A percentile compares a stretch with the other conserved stretches of the same genome.
These are phyloP conservation scores for Umbelopsis sp. DNA, from an alignment of 192 early-diverging fungal species.

Conservation along the genomic window DNA sequence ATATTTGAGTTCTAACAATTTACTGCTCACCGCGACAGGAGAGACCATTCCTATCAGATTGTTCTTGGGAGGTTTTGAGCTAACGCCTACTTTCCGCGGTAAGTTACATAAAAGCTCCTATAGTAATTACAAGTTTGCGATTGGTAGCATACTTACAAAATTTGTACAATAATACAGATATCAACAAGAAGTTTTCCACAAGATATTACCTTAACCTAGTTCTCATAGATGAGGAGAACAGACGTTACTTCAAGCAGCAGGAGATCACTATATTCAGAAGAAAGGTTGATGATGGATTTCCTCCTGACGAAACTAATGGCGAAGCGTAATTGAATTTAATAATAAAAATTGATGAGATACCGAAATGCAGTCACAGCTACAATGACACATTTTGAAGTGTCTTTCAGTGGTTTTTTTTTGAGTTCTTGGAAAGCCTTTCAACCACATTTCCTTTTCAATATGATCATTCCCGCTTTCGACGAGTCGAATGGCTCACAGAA, in stretches of 20 bases:
- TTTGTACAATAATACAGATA: constrained; percentile 33
- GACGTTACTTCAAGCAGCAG: constrained; percentile 99
- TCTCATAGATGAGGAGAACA: constrained; percentile 97
- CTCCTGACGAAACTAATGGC: constrained; percentile 27
- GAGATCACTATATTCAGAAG: constrained; percentile 87
- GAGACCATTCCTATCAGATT: constrained; percentile 99
- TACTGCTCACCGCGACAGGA: constrained; percentile 37
- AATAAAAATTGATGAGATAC: constrained; percentile 19
- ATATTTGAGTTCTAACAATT: constrained; percentile 3
- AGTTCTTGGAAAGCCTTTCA: not conserved
- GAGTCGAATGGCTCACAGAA: constrained; percentile 10
- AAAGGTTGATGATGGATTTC: constrained; percentile 43
- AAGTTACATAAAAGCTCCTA: not conserved
- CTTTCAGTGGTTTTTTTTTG: not conserved
- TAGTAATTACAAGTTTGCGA: not conserved
- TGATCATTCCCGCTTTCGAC: constrained; percentile 16
- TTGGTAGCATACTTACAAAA: not conserved
- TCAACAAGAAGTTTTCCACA: constrained; percentile 99
- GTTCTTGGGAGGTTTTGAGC: constrained; percentile 95
- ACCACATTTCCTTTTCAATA: not conserved
- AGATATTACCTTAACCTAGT: constrained; percentile 98
- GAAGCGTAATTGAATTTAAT: constrained; percentile 8
- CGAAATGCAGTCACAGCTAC: constrained; percentile 2
- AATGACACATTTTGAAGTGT: constrained; percentile 1
- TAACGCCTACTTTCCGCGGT: constrained; percentile 95